Conservation (phyloP, 176 grass and related monocot genomes). For the Ampelocalamus luodianensis region DNA sequence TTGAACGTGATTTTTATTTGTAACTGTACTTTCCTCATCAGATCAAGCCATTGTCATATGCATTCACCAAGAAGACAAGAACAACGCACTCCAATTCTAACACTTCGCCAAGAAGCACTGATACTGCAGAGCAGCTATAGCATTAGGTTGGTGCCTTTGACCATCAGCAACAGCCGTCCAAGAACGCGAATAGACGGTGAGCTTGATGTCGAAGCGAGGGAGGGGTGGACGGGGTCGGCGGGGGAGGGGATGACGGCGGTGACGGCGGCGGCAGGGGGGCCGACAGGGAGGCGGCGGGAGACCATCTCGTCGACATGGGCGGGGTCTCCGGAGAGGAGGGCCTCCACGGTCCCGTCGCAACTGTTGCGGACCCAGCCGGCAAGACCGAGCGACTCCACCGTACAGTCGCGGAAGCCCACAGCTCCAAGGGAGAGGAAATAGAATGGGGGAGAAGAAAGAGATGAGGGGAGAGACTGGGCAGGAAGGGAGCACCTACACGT, state of each 20-base stretch:
- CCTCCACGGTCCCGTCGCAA: constrained; percentile 79
- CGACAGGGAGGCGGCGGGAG: constrained; percentile 49
- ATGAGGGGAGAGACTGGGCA: too few species aligned
- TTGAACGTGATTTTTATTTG: not conserved
- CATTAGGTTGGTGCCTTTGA: not conserved
- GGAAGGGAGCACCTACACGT: too few species aligned
- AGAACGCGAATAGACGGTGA: constrained; percentile 48
- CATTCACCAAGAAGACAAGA: not conserved
- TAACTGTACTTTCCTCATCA: not conserved
- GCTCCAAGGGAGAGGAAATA: too few species aligned
- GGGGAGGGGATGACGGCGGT: constrained; percentile 59
- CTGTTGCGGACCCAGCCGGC: constrained; percentile 84
- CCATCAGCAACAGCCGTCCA: not conserved
- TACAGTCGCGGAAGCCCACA: constrained; percentile 85
- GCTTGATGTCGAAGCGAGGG: constrained; percentile 68
- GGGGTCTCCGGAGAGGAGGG: constrained; percentile 72
- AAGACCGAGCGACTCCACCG: constrained; percentile 68
- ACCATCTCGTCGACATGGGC: constrained; percentile 73
- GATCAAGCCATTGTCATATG: not conserved
- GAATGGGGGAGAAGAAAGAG: too few species aligned
- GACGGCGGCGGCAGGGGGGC: constrained; percentile 48
- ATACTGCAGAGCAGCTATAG: not conserved
- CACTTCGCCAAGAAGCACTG: not conserved
- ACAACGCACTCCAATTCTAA: not conserved
- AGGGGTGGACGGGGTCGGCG: constrained; percentile 45